Base-by-base conservation (phyloP, 2,329 filamentous ascomycete genomes). In the Hirsutella rhossiliensis region DNA sequence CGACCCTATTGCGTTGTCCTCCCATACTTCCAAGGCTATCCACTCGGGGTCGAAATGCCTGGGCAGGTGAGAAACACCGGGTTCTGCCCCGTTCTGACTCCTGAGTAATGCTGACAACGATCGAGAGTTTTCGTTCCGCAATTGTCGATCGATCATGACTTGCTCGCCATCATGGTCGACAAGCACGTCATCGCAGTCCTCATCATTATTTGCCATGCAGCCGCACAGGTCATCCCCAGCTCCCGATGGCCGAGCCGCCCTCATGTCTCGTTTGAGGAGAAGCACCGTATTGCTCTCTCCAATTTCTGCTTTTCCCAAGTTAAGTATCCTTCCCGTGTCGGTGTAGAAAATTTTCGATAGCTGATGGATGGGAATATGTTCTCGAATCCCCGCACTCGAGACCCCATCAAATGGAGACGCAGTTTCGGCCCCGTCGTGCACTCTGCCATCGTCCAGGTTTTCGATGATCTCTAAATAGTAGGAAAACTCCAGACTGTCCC, bases 341-440 rank as follows among this genome's bases (percentile, higher is more conserved):
- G 88, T 87, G 56, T 95, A 96, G 62, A 95, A 94, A 29, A 95
- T 87, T 57, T 94, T 95, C 6, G 87, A 85, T 5, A 95, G 75
- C 54, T 78, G 68, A 30, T 67, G 61, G 4, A 76, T 62, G 0
- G 73, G 72, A n/a, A 78, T 66, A 1, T 62, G 64, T 47, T 79
- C 76, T 32, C 68, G 62, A 42, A 78, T 68, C 4, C 73, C 73
- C 15, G 69, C 66, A 11, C 54, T 57, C 1, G 50, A 30, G 6
- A 75, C 57, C 8, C 62, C 63, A 40, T 73, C 65, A 40, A 66
- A 72, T 2, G 62, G 59, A 4, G 47, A 49, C 7, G 50, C 44
- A 17, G 43, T 36, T 13, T 63, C 59, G 11, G 64, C 58, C 0
- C 65, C 60, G 9, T 72, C 70, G 43, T 76, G 75, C 0, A 69